A percentile compares a stretch with the other conserved stretches of the same genome.
These are phyloP conservation scores for Agaricus bisporus DNA, from an alignment of 768 basidiomycete genomes.

Conservation along the genomic window DNA sequence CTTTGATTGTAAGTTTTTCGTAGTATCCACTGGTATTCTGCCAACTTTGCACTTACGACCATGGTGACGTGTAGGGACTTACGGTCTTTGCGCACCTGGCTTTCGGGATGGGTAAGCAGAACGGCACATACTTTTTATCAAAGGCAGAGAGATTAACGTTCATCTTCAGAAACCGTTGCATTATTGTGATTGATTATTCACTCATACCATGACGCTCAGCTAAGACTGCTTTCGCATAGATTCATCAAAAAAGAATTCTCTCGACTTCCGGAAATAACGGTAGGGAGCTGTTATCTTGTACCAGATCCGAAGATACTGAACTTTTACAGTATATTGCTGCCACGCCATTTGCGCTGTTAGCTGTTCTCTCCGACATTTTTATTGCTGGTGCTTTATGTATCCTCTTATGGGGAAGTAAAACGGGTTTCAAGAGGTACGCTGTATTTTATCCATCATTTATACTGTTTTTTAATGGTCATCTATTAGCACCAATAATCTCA, in stretches of 20 bases:
- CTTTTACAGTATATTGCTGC: constrained; percentile 29
- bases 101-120: constrained; percentile 30
- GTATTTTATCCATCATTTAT: background rate
- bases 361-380: constrained; percentile 38
- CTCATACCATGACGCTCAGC: background rate
- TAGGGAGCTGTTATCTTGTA: constrained; percentile 11
- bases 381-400: constrained; percentile 36
- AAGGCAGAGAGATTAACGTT: background rate
- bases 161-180: constrained; percentile 24
- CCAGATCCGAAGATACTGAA: background rate
- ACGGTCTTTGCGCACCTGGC: constrained; percentile 24
- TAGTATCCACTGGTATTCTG: background rate
- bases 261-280: constrained; percentile 28
- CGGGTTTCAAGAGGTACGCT: constrained; percentile 27
- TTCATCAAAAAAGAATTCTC: constrained; percentile 30
- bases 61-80: constrained; percentile 14
- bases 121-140: background rate
- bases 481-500: constrained; percentile 33
- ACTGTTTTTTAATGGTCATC: background rate
- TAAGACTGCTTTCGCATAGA: constrained; percentile 14
- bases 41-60: background rate
- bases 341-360: constrained; percentile 37
- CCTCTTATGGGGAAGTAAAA: constrained; percentile 33
- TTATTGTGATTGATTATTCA: constrained; percentile 17
- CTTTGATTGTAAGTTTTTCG: constrained; percentile 21